Conservation (phyloP, 1,284 basidiomycete genomes). For the Malassezia pachydermatis region DNA sequence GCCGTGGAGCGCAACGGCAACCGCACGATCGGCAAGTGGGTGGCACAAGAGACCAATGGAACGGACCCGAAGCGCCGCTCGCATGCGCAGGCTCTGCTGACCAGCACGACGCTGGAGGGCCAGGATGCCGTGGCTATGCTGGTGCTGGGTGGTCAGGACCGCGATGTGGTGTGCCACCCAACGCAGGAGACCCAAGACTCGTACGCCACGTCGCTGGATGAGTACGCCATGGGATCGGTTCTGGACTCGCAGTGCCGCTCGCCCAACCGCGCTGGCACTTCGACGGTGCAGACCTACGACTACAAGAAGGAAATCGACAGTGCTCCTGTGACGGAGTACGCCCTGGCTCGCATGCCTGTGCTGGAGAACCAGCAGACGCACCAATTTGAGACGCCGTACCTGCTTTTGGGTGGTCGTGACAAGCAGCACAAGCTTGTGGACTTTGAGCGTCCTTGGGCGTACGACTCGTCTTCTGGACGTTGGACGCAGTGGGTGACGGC, state of each 20-base stretch:
- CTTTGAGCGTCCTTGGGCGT: constrained; percentile 29
- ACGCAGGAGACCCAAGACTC: background rate
- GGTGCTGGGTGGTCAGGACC: constrained; percentile 23
- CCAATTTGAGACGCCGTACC: constrained; percentile 19
- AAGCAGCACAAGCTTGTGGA: constrained; percentile 24
- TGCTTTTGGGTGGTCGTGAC: constrained; percentile 45
- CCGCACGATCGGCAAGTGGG: constrained; percentile 3
- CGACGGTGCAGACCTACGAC: background rate
- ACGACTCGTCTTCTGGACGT: constrained; percentile 26
- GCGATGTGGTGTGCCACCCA: constrained; percentile 3
- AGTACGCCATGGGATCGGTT: constrained; percentile 1
- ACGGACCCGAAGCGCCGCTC: constrained; percentile 9
- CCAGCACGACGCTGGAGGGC: constrained; percentile 7
- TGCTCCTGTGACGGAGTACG: constrained; percentile 34
- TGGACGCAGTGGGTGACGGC: constrained; percentile 33
- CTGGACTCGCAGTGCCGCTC: background rate
- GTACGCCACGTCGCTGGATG: constrained; percentile 6
- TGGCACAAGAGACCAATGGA: constrained; percentile 5
- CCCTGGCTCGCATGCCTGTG: constrained; percentile 21
- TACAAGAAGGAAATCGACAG: background rate
- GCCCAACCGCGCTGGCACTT: background rate
- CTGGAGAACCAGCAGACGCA: background rate
- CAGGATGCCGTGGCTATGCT: constrained; percentile 13
- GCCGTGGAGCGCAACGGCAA: constrained; percentile 11
- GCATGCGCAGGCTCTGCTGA: constrained; percentile 14